Conservation (phyloP, 169 alveolate species). For the Plasmodium falciparum region DNA sequence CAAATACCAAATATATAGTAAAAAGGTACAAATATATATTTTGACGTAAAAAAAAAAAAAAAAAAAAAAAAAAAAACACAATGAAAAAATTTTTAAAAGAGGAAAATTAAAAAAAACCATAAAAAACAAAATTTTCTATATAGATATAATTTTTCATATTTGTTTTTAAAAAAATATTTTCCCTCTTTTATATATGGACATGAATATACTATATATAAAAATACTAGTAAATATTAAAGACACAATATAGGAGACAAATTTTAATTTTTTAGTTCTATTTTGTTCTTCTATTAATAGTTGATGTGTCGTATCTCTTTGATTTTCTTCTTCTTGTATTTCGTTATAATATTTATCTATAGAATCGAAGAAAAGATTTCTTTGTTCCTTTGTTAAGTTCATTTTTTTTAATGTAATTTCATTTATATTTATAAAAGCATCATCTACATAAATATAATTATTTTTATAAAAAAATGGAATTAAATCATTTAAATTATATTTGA, state of each 20-base stretch:
- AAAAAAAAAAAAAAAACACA: no score
- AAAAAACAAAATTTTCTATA: no score
- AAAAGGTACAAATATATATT: no score
- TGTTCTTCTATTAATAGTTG: slow-evolving; percentile 57
- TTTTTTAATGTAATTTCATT: slow-evolving; percentile 46
- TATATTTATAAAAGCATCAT: slow-evolving; percentile 42
- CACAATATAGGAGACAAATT: slow-evolving; percentile 56
- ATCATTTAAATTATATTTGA: slow-evolving; percentile 34
- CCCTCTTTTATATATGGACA: slow-evolving; percentile 32
- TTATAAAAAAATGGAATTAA: slow-evolving; percentile 49
- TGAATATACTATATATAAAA: slow-evolving; percentile 64
- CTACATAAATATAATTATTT: slow-evolving; percentile 67
- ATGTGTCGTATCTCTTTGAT: slow-evolving; percentile 28
- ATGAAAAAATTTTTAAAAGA: no score
- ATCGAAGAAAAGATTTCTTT: slow-evolving; percentile 26
- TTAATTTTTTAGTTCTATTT: slow-evolving; percentile 34
- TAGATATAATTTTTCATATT: no score
- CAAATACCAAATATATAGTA: no score
- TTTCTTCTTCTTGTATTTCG: slow-evolving; percentile 28
- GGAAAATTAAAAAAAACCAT: no score
- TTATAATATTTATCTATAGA: slow-evolving; percentile 31
- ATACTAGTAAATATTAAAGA: slow-evolving; percentile 43
- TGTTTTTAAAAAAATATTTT: slow-evolving; percentile 28
- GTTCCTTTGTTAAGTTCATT: slow-evolving; percentile 54
- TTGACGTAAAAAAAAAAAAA: no score